Evolutionary conservation across 2,329 filamentous ascomycete genomes (phyloP).

Genomic region (Alternaria infectoria): DNA sequence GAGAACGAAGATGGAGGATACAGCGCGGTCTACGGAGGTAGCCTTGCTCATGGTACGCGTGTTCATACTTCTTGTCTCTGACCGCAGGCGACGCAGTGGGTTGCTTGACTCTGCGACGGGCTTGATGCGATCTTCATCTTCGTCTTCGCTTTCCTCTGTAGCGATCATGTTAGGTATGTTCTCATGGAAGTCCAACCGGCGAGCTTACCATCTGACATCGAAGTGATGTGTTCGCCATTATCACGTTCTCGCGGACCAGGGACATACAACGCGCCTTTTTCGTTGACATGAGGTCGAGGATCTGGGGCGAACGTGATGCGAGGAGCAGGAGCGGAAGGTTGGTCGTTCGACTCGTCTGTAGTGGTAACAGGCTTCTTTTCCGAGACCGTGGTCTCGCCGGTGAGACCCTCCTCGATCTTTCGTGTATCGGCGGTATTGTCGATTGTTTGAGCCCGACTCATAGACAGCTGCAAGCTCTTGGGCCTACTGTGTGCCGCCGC

Average conservation of each 20-base stretch:
- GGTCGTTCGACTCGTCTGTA: background rate
- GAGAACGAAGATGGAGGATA: slow-evolving; percentile 52
- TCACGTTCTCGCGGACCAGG: slow-evolving; percentile 11
- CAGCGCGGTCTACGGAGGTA: slow-evolving; percentile 48
- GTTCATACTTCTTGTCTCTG: slow-evolving; percentile 24
- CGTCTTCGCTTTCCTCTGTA: slow-evolving; percentile 6
- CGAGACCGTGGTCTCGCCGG: slow-evolving; percentile 4
- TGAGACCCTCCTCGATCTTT: slow-evolving; percentile 8
- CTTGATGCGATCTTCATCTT: slow-evolving; percentile 15
- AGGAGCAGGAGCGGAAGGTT: background rate
- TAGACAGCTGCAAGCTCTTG: background rate
- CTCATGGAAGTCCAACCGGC: background rate
- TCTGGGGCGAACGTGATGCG: slow-evolving; percentile 13
- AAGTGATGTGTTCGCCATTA: background rate
- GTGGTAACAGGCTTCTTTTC: background rate
- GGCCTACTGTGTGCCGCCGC: slow-evolving; percentile 64
- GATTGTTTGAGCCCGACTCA: background rate
- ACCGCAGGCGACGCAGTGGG: slow-evolving; percentile 8
- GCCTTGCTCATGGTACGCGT: slow-evolving; percentile 33
- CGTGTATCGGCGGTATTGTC: background rate
- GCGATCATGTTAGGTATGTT: background rate
- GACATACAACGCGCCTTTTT: slow-evolving; percentile 5
- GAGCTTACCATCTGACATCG: background rate
- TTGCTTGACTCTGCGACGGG: slow-evolving; percentile 2
- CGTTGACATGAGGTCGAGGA: background rate